A percentile compares a stretch with the other conserved stretches of the same genome.
phyloP scores from a whole-genome alignment of 2,329 filamentous ascomycete genomes.

The Pseudocercospora crystallina region DNA sequence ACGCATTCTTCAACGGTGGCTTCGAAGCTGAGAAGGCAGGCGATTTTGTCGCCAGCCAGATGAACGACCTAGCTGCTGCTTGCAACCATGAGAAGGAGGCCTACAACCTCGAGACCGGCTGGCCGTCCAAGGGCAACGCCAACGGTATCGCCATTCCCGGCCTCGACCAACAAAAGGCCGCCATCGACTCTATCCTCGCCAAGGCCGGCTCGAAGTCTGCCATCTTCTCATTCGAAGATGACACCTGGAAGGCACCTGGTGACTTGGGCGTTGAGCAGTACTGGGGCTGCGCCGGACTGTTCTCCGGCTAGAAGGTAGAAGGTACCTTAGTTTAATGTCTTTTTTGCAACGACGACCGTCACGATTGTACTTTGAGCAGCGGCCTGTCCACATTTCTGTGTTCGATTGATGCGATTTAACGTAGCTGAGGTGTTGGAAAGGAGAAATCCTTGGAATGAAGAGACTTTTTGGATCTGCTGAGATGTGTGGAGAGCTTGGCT shows the following conservation, averaged over 20 bases:
- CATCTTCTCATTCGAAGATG: conserved; percentile 79
- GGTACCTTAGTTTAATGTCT: not conserved
- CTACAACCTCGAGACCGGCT: conserved; percentile 87
- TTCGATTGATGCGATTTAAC: not conserved
- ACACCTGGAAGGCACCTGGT: conserved; percentile 76
- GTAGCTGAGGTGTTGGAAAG: too few relatives aligned
- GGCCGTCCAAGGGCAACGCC: conserved; percentile 69
- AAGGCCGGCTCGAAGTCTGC: conserved; percentile 67
- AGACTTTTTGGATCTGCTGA: too few relatives aligned
- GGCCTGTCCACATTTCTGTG: too few relatives aligned
- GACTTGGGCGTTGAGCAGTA: conserved; percentile 72
- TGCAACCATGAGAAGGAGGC: conserved; percentile 68
- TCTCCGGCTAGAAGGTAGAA: conserved; percentile 32
- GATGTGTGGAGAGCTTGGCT: too few relatives aligned
- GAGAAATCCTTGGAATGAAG: too few relatives aligned
- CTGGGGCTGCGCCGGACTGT: conserved; percentile 64
- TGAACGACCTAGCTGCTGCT: conserved; percentile 66
- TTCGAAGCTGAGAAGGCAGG: conserved; percentile 67
- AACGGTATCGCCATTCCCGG: conserved; percentile 75
- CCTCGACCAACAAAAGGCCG: conserved; percentile 63
- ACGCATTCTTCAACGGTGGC: conserved; percentile 87
- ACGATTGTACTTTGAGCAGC: too few relatives aligned
- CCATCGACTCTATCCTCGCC: conserved; percentile 69
- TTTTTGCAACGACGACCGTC: conserved; percentile 1
- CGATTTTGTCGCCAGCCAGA: conserved; percentile 71